phyloP scores from a whole-genome alignment of 2,329 filamentous ascomycete genomes.

The Calonectria crousiana region DNA sequence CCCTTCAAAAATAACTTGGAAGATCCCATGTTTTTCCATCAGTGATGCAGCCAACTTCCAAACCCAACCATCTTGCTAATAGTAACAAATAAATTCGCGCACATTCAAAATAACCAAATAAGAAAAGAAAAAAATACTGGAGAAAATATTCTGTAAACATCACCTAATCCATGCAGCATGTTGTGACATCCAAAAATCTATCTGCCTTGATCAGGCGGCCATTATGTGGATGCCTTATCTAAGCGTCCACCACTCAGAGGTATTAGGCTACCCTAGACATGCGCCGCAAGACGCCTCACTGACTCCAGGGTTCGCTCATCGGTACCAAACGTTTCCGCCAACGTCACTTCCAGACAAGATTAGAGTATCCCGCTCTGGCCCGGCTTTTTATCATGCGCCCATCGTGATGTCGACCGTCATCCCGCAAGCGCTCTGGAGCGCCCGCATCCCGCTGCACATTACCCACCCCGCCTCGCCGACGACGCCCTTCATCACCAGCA shows the following conservation, averaged over 20 bases:
- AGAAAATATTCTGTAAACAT: neutral
- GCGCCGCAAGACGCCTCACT: neutral
- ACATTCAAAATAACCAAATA: no score
- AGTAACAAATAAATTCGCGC: neutral
- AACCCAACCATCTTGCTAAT: neutral
- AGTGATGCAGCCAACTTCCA: neutral
- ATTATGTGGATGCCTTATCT: conserved; percentile 21
- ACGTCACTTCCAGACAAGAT: neutral
- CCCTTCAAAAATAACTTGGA: neutral
- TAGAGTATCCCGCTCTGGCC: neutral
- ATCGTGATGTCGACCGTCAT: conserved; percentile 47
- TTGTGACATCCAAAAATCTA: neutral
- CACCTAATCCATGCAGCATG: neutral
- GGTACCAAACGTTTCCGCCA: neutral
- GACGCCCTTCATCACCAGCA: conserved; percentile 63
- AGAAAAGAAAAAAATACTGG: no score
- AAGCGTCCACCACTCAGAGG: conserved; percentile 4
- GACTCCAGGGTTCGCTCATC: neutral
- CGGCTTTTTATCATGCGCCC: conserved; percentile 31
- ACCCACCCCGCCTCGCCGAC: conserved; percentile 61
- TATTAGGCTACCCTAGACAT: conserved; percentile 20
- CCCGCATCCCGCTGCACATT: conserved; percentile 67
- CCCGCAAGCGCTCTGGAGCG: conserved; percentile 65
- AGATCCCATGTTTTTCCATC: neutral
- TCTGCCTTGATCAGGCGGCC: conserved; percentile 15